phyloP scores from a whole-genome alignment of 2,329 filamentous ascomycete genomes.

The Penicillium paneum region DNA sequence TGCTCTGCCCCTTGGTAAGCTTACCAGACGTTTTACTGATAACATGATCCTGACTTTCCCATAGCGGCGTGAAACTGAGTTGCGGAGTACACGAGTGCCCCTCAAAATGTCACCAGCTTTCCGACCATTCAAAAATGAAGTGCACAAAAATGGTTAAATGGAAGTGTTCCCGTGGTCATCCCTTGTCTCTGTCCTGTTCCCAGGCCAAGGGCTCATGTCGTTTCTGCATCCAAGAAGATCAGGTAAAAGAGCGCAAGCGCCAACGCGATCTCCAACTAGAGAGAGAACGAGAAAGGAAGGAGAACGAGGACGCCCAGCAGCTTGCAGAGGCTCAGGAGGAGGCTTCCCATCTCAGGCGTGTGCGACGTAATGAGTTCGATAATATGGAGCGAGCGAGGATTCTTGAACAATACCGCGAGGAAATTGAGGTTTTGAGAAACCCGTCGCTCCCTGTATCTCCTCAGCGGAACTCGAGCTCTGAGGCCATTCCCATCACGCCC shows the following conservation, averaged over 20 bases:
- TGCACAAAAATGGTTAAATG: constrained; percentile 46
- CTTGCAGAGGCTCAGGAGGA: constrained; percentile 27
- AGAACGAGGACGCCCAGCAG: constrained; percentile 19
- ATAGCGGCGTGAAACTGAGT: constrained; percentile 46
- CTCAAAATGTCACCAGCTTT: constrained; percentile 59
- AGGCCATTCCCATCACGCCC: neutral
- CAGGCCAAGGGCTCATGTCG: constrained; percentile 42
- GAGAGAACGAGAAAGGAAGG: constrained; percentile 27
- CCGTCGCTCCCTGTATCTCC: neutral
- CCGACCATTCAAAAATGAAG: constrained; percentile 56
- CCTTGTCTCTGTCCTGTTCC: constrained; percentile 48
- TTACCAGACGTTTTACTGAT: neutral
- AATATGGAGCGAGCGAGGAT: constrained; percentile 20
- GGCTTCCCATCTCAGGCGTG: constrained; percentile 17
- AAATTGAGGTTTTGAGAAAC: constrained; percentile 16
- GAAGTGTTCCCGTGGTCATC: constrained; percentile 55
- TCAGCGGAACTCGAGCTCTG: neutral
- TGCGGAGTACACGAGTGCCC: constrained; percentile 61
- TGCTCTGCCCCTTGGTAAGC: constrained; percentile 61
- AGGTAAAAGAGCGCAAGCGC: constrained; percentile 43
- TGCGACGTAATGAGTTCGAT: constrained; percentile 17
- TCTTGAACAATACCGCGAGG: constrained; percentile 19
- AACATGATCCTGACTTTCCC: neutral
- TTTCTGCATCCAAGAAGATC: constrained; percentile 53
- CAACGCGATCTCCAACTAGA: constrained; percentile 52